phyloP scores from a whole-genome alignment of 2,329 filamentous ascomycete species.

The Arthrobotrys conoides region DNA sequence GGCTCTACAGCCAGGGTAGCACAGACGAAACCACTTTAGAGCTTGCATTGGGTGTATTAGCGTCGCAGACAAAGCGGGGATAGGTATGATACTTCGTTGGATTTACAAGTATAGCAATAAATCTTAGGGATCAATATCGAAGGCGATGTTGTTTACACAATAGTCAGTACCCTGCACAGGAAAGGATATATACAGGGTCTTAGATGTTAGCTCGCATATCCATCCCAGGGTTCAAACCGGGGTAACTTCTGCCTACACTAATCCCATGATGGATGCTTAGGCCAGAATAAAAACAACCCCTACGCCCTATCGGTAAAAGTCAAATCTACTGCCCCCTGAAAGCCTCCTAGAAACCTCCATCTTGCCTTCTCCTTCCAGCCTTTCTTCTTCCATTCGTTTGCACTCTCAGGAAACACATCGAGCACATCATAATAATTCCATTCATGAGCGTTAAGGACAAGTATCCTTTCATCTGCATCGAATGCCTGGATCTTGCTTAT shows the following conservation, averaged over 20 bases:
- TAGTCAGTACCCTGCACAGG: background rate
- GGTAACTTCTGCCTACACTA: background rate
- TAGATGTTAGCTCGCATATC: too few relatives aligned
- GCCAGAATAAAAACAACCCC: too few relatives aligned
- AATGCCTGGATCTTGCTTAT: conserved; percentile 69
- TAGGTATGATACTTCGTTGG: too few relatives aligned
- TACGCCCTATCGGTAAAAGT: conserved; percentile 23
- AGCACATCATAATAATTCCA: conserved; percentile 67
- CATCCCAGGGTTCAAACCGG: background rate
- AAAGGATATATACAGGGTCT: background rate
- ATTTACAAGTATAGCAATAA: too few relatives aligned
- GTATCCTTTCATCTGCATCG: conserved; percentile 69
- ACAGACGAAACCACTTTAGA: too few relatives aligned
- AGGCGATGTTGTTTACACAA: background rate
- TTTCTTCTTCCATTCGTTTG: conserved; percentile 69
- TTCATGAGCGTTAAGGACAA: conserved; percentile 71
- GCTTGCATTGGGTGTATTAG: too few relatives aligned
- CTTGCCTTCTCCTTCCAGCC: conserved; percentile 69
- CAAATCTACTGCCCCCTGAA: conserved; percentile 67
- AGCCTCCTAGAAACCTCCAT: conserved; percentile 72
- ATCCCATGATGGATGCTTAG: background rate
- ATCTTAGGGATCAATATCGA: background rate
- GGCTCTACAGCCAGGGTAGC: too few relatives aligned
- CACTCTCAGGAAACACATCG: conserved; percentile 71
- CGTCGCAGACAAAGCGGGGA: too few relatives aligned